Evolutionary conservation across 179 eudicot genomes (phyloP).

Genomic region (Beta corolliflora): DNA sequence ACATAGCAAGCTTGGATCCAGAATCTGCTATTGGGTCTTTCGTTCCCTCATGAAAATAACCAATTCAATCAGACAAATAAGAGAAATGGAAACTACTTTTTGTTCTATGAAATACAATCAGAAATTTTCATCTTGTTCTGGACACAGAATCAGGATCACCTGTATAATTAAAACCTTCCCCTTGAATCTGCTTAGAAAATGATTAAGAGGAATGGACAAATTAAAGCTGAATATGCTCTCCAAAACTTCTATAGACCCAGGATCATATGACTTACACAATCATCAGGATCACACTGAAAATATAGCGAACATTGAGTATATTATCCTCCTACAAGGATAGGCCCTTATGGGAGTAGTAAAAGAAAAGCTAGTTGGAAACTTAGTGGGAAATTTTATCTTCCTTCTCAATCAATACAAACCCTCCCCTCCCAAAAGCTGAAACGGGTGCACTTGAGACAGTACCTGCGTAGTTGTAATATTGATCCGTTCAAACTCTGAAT

Average conservation of each 20-base stretch:
- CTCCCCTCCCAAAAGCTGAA: not conserved
- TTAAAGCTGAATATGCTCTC: constrained; percentile 92
- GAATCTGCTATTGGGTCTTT: constrained; percentile 79
- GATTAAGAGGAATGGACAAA: constrained; percentile 81
- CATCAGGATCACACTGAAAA: constrained; percentile 39
- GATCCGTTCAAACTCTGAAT: no score
- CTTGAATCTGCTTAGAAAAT: constrained; percentile 63
- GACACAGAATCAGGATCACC: constrained; percentile 37
- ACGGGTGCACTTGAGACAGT: no score
- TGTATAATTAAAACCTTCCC: constrained; percentile 72
- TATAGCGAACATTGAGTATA: not conserved
- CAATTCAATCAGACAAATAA: not conserved
- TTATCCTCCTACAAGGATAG: no score
- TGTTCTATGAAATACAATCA: not conserved
- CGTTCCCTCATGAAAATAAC: constrained; percentile 58
- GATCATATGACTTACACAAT: constrained; percentile 67
- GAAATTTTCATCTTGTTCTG: no score
- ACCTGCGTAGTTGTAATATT: no score
- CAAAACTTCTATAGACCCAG: constrained; percentile 66
- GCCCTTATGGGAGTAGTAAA: not conserved
- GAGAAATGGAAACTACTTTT: not conserved
- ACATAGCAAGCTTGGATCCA: constrained; percentile 54
- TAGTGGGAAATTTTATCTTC: no score
- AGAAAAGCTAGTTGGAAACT: not conserved
- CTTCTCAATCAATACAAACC: not conserved